Base-by-base conservation (phyloP, 805 yeast species). In the Kodamaea neixiangensis region DNA sequence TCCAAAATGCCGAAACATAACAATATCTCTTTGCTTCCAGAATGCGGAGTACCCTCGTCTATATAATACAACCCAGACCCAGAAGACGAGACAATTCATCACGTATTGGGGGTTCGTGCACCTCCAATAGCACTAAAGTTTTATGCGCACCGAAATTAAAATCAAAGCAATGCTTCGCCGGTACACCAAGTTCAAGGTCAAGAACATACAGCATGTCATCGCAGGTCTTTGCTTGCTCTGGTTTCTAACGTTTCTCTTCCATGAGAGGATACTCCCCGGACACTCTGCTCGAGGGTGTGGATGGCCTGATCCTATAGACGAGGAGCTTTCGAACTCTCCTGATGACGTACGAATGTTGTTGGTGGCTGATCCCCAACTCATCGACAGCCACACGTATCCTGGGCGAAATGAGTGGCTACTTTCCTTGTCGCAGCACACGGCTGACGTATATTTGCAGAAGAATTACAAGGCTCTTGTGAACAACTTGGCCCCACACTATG, bases 351-450 rank as follows among this genome's bases (percentile, higher is more conserved):
- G 64, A 39, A 64, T 75, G 31, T 53, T 74, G 41, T 55, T 74
- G 7, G 66, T 75, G 17, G 77, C 79, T 3, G 78, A 75, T 48
- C 78, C 79, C 5, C 78, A 74, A 52, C 64, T 75, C 37, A 73
- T 74, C 31, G 79, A 74, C 54, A 63, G 62, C 52, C 78, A 74
- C 56, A 75, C 78, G 3, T 75, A 74, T 50, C 77, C 77, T 0
- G 75, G 73, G 3, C 63, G 78, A 20, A 66, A 64, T 55, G 53
- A 52, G 10, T 41, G 60, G 6, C 59, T 73, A 9, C 61, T 74
- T 34, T 52, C 55, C 40, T 52, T 73, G 17, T 71, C 76, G 1
- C 60, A 73, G 50, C 78, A 74, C 54, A 74, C 78, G 2, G 77
- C 67, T 13, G 79, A 74, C 50, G 55, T 58, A 11, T 73, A 73